A percentile compares a stretch with the other conserved stretches of the same genome.
Evolutionary conservation across 2,329 filamentous ascomycete genomes (phyloP).

Genomic region (Fusarium sp.): DNA sequence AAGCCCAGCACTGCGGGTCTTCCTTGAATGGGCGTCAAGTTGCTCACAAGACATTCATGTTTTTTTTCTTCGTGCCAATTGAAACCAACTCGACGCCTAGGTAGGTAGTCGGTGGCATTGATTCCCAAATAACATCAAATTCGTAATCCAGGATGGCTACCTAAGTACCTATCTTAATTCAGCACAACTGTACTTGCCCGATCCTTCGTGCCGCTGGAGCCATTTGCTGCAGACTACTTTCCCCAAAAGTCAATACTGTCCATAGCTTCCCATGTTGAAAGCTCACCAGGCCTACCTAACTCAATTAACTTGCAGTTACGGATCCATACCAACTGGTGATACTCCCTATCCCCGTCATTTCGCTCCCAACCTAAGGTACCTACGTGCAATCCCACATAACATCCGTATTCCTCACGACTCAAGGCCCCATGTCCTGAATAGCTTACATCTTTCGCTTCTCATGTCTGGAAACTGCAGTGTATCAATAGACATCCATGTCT

Average conservation of each 20-base stretch:
- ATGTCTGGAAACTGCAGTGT: slow-evolving; percentile 4
- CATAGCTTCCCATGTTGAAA: background rate
- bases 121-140: background rate
- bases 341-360: slow-evolving; percentile 1
- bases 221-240: background rate
- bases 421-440: slow-evolving; percentile 13
- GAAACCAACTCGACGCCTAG: background rate
- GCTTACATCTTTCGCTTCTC: slow-evolving; percentile 18
- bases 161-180: background rate
- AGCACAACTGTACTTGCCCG: background rate
- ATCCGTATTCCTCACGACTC: slow-evolving; percentile 25
- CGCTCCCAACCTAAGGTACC: slow-evolving; percentile 6
- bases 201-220: background rate
- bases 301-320: background rate
- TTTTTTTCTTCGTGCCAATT: slow-evolving; percentile 12
- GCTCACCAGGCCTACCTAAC: background rate
- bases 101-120: background rate
- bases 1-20: slow-evolving; percentile 54
- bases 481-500: slow-evolving; percentile 21
- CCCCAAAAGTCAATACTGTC: background rate
- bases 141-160: background rate
- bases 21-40: slow-evolving; percentile 29
- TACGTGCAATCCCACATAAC: slow-evolving; percentile 15
- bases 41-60: slow-evolving; percentile 36
- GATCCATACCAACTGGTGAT: background rate